Conservation (phyloP, 306 rosid species). For the Vicia sativa region DNA sequence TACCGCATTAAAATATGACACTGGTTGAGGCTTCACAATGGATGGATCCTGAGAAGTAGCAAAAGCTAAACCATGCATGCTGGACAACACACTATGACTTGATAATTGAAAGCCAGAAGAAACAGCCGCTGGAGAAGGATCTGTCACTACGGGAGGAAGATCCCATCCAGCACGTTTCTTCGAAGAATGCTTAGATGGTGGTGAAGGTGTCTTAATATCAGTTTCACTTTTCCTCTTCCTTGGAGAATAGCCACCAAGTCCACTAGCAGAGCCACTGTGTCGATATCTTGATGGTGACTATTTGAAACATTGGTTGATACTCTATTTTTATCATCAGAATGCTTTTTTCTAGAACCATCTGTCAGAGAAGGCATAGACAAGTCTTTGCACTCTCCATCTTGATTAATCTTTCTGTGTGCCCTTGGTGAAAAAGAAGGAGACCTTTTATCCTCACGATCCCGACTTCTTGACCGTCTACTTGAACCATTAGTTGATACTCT, state of each 20-base stretch:
- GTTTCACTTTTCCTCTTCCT: constrained; percentile 89
- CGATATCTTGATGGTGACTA: constrained; percentile 63
- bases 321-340: constrained; percentile 60
- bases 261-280: constrained; percentile 57
- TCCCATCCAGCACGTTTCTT: constrained; percentile 89
- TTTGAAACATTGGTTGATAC: constrained; percentile 67
- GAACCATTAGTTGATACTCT: constrained; percentile 13
- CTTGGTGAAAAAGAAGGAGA: constrained; percentile 60
- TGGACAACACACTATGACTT: constrained; percentile 48
- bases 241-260: constrained; percentile 98
- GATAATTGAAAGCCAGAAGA: constrained; percentile 57
- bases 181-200: constrained; percentile 65
- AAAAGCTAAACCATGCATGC: constrained; percentile 47
- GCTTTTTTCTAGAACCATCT: constrained; percentile 59
- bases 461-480: constrained; percentile 61
- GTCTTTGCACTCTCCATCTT: constrained; percentile 47
- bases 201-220: constrained; percentile 81
- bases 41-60: constrained; percentile 53
- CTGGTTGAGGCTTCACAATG: constrained; percentile 43
- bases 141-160: constrained; percentile 57
- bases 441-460: constrained; percentile 55
- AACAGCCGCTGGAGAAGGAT: constrained; percentile 52
- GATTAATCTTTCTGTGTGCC: constrained; percentile 47
- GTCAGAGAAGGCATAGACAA: constrained; percentile 44
- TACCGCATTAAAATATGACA: constrained; percentile 43